Percentiles rank a stretch among this genome's conserved stretches.
Conservation (phyloP, 1,139 yeast species). For the Geotrichum restrictum region DNA sequence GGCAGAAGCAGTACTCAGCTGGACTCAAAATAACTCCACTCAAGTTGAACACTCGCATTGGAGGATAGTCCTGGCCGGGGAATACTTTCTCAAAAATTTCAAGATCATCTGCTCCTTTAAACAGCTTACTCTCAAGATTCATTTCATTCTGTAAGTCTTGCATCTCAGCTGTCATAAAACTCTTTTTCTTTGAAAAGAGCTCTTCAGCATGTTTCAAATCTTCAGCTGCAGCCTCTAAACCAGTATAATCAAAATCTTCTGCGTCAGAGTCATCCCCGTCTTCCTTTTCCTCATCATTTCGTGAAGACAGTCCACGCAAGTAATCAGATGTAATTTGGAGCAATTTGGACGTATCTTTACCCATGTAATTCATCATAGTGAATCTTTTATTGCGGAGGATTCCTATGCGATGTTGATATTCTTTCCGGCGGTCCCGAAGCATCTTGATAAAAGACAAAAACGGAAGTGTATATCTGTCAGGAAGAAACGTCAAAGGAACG, state of each 20-base stretch:
- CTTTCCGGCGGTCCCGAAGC: slow-evolving; percentile 23
- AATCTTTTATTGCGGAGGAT: slow-evolving; percentile 6
- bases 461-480: slow-evolving; percentile 44
- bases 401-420: slow-evolving; percentile 8
- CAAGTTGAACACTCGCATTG: slow-evolving; percentile 27
- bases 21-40: slow-evolving; percentile 34
- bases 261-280: slow-evolving; percentile 27
- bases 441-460: slow-evolving; percentile 29
- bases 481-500: slow-evolving; percentile 42
- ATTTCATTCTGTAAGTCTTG: slow-evolving; percentile 20
- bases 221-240: slow-evolving; percentile 21
- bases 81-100: slow-evolving; percentile 22
- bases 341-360: slow-evolving; percentile 38
- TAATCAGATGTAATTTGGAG: slow-evolving; percentile 31
- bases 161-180: slow-evolving; percentile 22
- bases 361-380: slow-evolving; percentile 25
- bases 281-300: not conserved
- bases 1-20: slow-evolving; percentile 29
- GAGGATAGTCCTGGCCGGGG: slow-evolving; percentile 24
- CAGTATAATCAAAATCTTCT: slow-evolving; percentile 24
- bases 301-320: not conserved
- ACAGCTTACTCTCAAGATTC: slow-evolving; percentile 12
- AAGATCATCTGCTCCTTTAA: slow-evolving; percentile 21
- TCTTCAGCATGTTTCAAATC: slow-evolving; percentile 24
- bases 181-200: slow-evolving; percentile 17